Evolutionary conservation across 2,329 filamentous ascomycete species (phyloP).

Genomic region (Paramyrothecium sp.): DNA sequence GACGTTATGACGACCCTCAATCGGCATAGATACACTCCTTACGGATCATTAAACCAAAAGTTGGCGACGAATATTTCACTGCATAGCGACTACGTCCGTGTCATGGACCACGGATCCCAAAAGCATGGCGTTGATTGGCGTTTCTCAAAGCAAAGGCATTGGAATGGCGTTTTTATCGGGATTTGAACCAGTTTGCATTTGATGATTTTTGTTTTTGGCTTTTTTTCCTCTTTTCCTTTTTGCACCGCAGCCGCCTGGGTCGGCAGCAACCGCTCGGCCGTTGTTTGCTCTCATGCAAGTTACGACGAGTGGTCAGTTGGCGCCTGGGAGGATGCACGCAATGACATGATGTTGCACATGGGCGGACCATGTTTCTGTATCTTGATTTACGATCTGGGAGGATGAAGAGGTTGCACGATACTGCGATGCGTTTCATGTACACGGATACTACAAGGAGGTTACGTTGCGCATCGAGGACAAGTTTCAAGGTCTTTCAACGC

Average conservation of each 20-base stretch:
- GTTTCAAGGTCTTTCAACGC: too few relatives aligned
- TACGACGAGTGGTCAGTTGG: too few relatives aligned
- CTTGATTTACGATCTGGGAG: too few relatives aligned
- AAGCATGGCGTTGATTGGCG: conserved; percentile 23
- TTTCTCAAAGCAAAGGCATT: conserved; percentile 7
- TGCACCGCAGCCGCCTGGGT: neutral
- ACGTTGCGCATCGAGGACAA: too few relatives aligned
- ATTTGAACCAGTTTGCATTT: neutral
- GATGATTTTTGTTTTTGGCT: conserved; percentile 5
- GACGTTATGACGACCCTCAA: conserved; percentile 32
- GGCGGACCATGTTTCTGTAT: too few relatives aligned
- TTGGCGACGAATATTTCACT: conserved; percentile 34
- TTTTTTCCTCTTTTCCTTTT: neutral
- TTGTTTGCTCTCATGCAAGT: too few relatives aligned
- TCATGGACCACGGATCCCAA: conserved; percentile 18
- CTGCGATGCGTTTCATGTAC: too few relatives aligned
- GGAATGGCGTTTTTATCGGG: conserved; percentile 8
- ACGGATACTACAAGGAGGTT: too few relatives aligned
- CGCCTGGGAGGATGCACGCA: too few relatives aligned
- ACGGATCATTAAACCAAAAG: conserved; percentile 30
- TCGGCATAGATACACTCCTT: conserved; percentile 46
- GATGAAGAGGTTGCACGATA: too few relatives aligned
- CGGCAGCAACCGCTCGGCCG: too few relatives aligned
- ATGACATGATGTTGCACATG: too few relatives aligned
- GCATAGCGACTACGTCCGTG: conserved; percentile 52